A percentile compares a stretch with the other conserved stretches of the same genome.
These are phyloP conservation scores for Lactuca sativa DNA, from an alignment of 129 eudicot genomes.

Conservation along the genomic window DNA sequence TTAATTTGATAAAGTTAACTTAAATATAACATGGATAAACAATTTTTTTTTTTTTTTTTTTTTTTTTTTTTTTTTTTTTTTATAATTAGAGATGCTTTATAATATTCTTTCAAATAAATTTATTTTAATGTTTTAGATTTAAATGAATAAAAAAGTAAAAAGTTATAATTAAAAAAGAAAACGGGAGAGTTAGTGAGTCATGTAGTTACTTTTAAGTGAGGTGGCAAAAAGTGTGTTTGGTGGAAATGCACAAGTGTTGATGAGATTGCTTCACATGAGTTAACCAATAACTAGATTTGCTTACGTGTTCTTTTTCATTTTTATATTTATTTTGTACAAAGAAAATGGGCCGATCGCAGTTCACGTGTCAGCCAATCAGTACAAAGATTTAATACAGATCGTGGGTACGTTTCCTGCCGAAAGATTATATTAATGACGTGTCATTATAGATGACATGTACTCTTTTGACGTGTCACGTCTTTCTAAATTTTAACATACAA, in stretches of 20 bases:
- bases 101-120: too few species aligned
- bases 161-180: neutral
- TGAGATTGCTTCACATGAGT: conserved; percentile 39
- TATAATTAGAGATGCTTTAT: too few species aligned
- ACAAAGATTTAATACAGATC: conserved; percentile 9
- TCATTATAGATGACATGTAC: conserved; percentile 24
- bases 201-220: conserved; percentile 21
- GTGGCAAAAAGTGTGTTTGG: conserved; percentile 35
- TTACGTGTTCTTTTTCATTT: conserved; percentile 17
- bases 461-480: neutral
- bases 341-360: conserved; percentile 12
- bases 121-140: too few species aligned
- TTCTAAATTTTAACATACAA: neutral
- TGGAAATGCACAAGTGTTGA: conserved; percentile 25
- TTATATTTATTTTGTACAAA: neutral
- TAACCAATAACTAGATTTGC: conserved; percentile 31
- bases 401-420: neutral
- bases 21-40: too few species aligned
- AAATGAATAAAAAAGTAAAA: too few species aligned
- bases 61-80: too few species aligned
- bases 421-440: conserved; percentile 16
- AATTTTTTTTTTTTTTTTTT: too few species aligned
- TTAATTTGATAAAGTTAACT: too few species aligned
- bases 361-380: conserved; percentile 28
- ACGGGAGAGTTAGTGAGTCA: conserved; percentile 25